These are phyloP conservation scores for Testicularia cyperi DNA, from an alignment of 1,284 basidiomycete genomes.

Conservation along the genomic window DNA sequence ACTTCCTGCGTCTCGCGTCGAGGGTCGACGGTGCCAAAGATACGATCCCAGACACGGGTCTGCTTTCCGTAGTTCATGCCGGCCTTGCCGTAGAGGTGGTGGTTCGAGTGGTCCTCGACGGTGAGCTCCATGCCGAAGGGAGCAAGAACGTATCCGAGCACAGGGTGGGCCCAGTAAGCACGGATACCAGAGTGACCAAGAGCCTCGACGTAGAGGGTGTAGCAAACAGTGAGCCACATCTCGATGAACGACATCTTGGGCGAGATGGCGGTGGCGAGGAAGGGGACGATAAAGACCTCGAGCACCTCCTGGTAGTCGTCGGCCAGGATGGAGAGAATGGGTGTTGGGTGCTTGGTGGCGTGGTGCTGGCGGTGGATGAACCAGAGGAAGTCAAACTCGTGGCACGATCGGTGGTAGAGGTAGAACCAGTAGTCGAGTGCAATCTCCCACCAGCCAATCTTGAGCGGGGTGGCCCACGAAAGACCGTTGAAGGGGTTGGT, in stretches of 20 bases:
- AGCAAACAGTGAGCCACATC: conserved; percentile 42
- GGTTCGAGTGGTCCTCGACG: conserved; percentile 59
- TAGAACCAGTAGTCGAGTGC: conserved; percentile 54
- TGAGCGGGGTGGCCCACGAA: conserved; percentile 44
- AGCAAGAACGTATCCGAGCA: conserved; percentile 28
- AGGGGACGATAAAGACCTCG: conserved; percentile 49
- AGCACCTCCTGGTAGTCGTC: conserved; percentile 50
- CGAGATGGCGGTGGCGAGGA: conserved; percentile 38
- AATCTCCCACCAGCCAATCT: conserved; percentile 51
- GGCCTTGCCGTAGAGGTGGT: conserved; percentile 55
- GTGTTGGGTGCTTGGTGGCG: conserved; percentile 52
- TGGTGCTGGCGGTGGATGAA: conserved; percentile 47
- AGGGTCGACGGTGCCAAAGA: conserved; percentile 56
- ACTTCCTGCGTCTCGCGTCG: conserved; percentile 43
- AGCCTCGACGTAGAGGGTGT: conserved; percentile 45
- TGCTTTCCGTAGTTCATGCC: conserved; percentile 59
- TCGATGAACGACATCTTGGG: conserved; percentile 52
- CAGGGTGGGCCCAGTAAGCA: conserved; percentile 40
- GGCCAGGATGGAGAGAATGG: conserved; percentile 49
- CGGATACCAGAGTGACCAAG: conserved; percentile 53
- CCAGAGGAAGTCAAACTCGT: conserved; percentile 49
- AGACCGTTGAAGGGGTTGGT: conserved; percentile 41
- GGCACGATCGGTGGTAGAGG: conserved; percentile 48
- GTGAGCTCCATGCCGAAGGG: conserved; percentile 51
- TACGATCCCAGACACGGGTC: conserved; percentile 53